These are phyloP conservation scores for Fusarium gaditjirri DNA, from an alignment of 2,329 filamentous ascomycete genomes.

Conservation along the genomic window DNA sequence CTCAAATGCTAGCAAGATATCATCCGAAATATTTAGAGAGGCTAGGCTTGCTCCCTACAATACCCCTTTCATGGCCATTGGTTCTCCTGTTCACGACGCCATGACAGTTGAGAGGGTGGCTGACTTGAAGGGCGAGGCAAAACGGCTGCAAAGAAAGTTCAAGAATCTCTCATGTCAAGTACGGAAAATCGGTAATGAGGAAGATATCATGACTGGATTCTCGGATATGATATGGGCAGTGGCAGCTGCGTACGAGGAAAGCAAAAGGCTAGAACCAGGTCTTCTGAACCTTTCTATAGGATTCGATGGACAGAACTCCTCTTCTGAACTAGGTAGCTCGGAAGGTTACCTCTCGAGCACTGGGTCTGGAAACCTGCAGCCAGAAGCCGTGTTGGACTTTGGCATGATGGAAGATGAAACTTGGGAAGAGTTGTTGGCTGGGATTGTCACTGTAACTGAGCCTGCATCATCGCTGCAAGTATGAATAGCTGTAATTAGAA, in stretches of 20 bases:
- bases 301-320: neutral
- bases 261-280: neutral
- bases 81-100: neutral
- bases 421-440: conserved; percentile 12
- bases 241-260: neutral
- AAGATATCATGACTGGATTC: conserved; percentile 5
- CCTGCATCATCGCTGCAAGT: neutral
- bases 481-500: neutral
- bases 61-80: neutral
- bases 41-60: neutral
- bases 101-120: neutral
- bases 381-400: neutral
- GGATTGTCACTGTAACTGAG: neutral
- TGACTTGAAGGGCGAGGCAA: conserved; percentile 1
- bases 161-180: neutral
- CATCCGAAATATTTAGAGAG: neutral
- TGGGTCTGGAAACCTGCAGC: neutral
- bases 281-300: neutral
- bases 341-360: conserved; percentile 12
- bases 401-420: neutral
- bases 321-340: neutral
- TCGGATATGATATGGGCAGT: conserved; percentile 19
- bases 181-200: neutral
- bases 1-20: conserved; percentile 16
- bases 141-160: neutral